Evolutionary conservation across 352 stramenopile genomes (phyloP).

Genomic region (Globisporangium lucens): DNA sequence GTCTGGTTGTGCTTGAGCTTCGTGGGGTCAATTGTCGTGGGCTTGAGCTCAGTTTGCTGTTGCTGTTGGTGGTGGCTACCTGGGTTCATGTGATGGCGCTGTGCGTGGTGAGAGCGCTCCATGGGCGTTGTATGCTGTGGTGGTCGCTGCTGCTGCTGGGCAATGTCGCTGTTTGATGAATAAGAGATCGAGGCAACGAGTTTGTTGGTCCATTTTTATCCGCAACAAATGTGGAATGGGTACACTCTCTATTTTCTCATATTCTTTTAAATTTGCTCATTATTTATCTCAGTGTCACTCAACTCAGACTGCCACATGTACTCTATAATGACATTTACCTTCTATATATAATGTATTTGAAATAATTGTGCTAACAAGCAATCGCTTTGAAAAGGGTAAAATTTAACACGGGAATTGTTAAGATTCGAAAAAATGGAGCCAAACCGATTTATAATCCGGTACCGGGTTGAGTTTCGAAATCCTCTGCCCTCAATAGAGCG

Average conservation of each 20-base stretch:
- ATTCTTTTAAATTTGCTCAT: constrained; percentile 1
- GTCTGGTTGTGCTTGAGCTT: constrained; percentile 4
- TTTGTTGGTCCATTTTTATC: background rate
- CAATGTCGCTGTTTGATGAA: background rate
- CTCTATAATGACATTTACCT: background rate
- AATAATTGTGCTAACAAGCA: no score
- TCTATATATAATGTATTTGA: background rate
- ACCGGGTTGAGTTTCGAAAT: background rate
- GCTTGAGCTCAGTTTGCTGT: background rate
- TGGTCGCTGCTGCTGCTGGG: background rate
- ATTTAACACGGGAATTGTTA: background rate
- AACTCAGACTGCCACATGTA: no score
- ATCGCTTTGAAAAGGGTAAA: constrained; percentile 5
- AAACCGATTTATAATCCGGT: constrained; percentile 8
- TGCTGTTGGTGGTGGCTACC: constrained; percentile 3
- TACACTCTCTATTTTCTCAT: background rate
- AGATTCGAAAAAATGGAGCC: background rate
- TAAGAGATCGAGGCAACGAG: background rate
- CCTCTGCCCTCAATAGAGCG: background rate
- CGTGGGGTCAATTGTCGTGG: background rate
- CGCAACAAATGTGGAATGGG: background rate
- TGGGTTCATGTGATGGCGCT: constrained; percentile 6
- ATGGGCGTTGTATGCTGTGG: background rate
- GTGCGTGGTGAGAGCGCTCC: background rate
- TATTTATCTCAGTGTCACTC: background rate